phyloP scores from a whole-genome alignment of 176 grass and related monocot genomes.

The Puccinellia tenuiflora region DNA sequence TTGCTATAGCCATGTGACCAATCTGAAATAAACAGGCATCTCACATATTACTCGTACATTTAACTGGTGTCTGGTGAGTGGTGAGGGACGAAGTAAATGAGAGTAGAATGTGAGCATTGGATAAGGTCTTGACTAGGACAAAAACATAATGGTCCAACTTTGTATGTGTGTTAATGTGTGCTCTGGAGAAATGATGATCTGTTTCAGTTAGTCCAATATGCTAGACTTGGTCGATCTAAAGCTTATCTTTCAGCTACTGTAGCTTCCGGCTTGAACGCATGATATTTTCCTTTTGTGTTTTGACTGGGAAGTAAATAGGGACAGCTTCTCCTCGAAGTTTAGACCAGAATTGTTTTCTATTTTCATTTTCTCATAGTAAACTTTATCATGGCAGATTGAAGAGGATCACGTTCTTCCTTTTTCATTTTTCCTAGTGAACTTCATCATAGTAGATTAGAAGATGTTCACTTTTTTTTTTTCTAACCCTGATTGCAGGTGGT shows the following conservation, averaged over 20 bases:
- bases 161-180: background rate
- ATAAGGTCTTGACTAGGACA: background rate
- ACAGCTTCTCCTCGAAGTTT: background rate
- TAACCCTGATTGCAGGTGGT: constrained; percentile 17
- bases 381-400: background rate
- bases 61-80: background rate
- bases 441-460: background rate
- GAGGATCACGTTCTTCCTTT: background rate
- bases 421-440: background rate
- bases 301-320: background rate
- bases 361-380: background rate
- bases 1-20: background rate
- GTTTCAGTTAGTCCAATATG: background rate
- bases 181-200: background rate
- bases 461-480: background rate
- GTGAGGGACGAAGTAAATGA: background rate
- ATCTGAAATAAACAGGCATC: background rate
- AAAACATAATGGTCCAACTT: background rate
- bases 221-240: background rate
- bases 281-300: background rate
- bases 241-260: background rate
- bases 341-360: background rate
- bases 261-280: background rate
- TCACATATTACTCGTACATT: background rate
- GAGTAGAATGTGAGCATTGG: background rate